Percentiles rank a stretch among this genome's conserved stretches.
phyloP scores from a whole-genome alignment of 345 rosid genomes.

The Eutrema japonicum region DNA sequence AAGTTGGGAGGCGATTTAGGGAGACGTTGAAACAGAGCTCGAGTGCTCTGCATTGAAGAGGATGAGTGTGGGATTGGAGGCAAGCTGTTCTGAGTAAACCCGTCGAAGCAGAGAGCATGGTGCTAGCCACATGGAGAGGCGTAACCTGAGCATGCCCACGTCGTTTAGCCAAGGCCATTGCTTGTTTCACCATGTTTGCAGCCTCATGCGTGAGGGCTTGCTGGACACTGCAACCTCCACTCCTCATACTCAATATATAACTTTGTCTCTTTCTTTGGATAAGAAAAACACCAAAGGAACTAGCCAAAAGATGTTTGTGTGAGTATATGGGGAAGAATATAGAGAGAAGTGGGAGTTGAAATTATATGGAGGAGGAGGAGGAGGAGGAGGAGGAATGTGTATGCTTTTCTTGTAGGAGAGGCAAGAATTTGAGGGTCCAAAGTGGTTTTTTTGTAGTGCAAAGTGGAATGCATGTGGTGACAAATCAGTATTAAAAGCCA shows the following conservation, averaged over 20 bases:
- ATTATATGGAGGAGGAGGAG: conserved; percentile 1
- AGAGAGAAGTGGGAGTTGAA: conserved; percentile 15
- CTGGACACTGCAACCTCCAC: conserved; percentile 74
- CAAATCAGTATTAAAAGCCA: conserved; percentile 70
- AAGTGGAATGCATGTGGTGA: conserved; percentile 91
- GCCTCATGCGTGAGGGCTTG: conserved; percentile 79
- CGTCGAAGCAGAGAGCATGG: conserved; percentile 70
- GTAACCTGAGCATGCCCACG: conserved; percentile 94
- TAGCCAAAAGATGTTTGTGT: conserved; percentile 18
- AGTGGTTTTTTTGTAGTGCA: conserved; percentile 67
- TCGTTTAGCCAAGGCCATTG: conserved; percentile 65
- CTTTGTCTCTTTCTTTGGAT: background rate
- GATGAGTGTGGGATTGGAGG: conserved; percentile 85
- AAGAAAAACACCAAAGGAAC: conserved; percentile 4
- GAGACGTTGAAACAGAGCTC: conserved; percentile 98
- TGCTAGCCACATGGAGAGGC: conserved; percentile 88
- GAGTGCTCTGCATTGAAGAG: conserved; percentile 89
- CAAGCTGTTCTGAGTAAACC: conserved; percentile 83
- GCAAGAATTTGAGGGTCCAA: conserved; percentile 63
- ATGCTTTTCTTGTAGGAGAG: conserved; percentile 76
- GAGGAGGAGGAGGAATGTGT: conserved; percentile 29
- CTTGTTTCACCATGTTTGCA: conserved; percentile 69
- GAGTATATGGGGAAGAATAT: conserved; percentile 19
- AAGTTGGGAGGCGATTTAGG: conserved; percentile 85
- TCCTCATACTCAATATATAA: conserved; percentile 55